Evolutionary conservation across 352 stramenopile genomes (phyloP), one percentile per base, ranked within the genome.

Genomic region (Aphanomyces astaci): DNA sequence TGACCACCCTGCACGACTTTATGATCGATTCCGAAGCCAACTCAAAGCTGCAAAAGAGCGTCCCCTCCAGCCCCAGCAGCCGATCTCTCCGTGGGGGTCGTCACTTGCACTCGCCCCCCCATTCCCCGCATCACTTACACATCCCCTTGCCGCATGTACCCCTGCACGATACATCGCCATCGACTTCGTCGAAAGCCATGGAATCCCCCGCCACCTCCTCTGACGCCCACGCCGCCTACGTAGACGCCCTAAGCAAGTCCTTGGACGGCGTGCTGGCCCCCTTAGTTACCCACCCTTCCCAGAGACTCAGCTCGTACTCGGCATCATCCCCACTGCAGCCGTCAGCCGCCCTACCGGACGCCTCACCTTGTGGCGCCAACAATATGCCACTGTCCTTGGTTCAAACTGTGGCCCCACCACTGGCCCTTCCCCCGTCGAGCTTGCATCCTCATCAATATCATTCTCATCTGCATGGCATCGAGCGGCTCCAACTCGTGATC

Each of bases 1-100:
- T 89, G 3, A 76, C 79, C 3, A 87, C 80, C 17, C 54, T 89
- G 25, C 51, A 64, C 4, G 76, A 86, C 49, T 81, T 86, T 52
- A 78, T 75, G 52, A 59, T 65, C 32, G 78, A 73, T 53, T 52
- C 69, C 19, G 71, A 75, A n/a, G 75, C 86, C 7, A 79, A 89
- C 13, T 19, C 62, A 3, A 79, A 84, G 24, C 56, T 77, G n/a
- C 30, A 45, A 60, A 62, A 24, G 33, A 71, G 72, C 0, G 57
- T 77, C 25, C 73, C 19, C 11, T 17, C 9, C 19, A 76, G 22
- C 71, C 73, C 22, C 66, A 78, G 32, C 67, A 75, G 22, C 71
- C 68, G 52, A 30, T 43, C 32, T 62, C 28, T 57, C n/a, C 27
- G 24, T n/a, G n/a, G n/a, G n/a, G n/a, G n/a, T n/a, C n/a, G 5